Evolutionary conservation across 768 basidiomycete species (phyloP), one percentile per base, ranked within the genome.

Genomic region (Boletus rufocinnamomeus): DNA sequence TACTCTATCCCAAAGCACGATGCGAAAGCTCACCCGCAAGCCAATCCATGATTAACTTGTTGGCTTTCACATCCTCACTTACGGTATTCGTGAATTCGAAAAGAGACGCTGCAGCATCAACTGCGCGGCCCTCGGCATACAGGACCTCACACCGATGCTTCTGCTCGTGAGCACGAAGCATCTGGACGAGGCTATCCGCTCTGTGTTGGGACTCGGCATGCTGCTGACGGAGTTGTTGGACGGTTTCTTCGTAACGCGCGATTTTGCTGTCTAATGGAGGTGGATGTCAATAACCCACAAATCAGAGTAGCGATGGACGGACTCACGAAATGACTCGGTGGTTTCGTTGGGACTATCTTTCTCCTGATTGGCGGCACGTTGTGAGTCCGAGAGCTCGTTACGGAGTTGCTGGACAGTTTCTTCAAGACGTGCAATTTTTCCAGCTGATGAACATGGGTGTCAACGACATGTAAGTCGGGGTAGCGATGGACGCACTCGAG

Each of bases 81-180:
- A 37, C 7, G 37, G 35, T n/a, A 19, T 21, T n/a, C 2, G 6
- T 1, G 3, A 57, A 46, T 10, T 52, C 25, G 5, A 47, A 23
- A n/a, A 63, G 23, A 37, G 11, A 47, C 3, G 19, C 3, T 1
- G 48, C 51, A 4, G 56, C 63, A 21, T 56, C 54, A 3, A 16
- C 2, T 16, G 58, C 40, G 13, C 19, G 44, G 17, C 54, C 57
- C 3, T 53, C 21, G 0, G 44, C 11, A 48, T 32, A 66, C 23
- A 62, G 23, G 1, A 21, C 3, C 37, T 66, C 54, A 2, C 64
- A 62, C 0, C 43, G 51, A n/a, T 56, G 35, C 10, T 47, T 60
- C 21, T 60, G 25, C 8, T 61, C 47, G 11, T 64, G 58, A 1
- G 35, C 37, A 40, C 1, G 28, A 6, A 52, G 48, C 14, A 57